Percentiles rank a stretch among this genome's conserved stretches.
These are phyloP conservation scores for Dioszegia aurantiaca DNA, from an alignment of 768 basidiomycete species.

Conservation along the genomic window DNA sequence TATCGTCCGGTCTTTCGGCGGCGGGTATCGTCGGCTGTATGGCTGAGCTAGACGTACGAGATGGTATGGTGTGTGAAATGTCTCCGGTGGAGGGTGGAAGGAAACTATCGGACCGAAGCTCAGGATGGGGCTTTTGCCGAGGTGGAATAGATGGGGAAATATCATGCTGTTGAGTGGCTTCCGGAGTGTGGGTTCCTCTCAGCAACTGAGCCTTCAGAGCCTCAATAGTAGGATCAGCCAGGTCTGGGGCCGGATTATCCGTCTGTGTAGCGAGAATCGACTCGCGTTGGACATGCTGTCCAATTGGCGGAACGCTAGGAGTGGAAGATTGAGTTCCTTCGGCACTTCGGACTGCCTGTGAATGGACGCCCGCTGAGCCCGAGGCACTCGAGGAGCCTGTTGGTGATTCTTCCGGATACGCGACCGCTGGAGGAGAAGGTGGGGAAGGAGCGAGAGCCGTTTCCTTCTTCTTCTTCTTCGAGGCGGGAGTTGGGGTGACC, in stretches of 20 bases:
- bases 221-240: not conserved
- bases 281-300: no score
- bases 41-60: not conserved
- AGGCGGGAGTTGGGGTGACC: not conserved
- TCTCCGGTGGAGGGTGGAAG: no score
- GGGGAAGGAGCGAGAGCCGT: not conserved
- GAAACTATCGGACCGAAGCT: no score
- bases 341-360: no score
- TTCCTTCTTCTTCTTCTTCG: not conserved
- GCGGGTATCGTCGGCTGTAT: not conserved
- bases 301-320: no score
- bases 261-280: not conserved
- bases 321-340: no score
- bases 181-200: not conserved
- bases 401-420: not conserved
- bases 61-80: no score
- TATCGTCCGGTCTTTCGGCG: not conserved
- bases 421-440: not conserved
- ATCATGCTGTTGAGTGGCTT: not conserved
- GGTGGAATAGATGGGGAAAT: not conserved
- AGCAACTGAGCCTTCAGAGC: slow-evolving; percentile 1
- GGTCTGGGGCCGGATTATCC: not conserved
- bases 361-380: not conserved
- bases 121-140: no score
- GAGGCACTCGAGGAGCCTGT: not conserved